A percentile compares a stretch with the other conserved stretches of the same genome.
These are phyloP conservation scores for Cryptococcus wingfieldii DNA, from an alignment of 1,284 basidiomycete species.

Conservation along the genomic window DNA sequence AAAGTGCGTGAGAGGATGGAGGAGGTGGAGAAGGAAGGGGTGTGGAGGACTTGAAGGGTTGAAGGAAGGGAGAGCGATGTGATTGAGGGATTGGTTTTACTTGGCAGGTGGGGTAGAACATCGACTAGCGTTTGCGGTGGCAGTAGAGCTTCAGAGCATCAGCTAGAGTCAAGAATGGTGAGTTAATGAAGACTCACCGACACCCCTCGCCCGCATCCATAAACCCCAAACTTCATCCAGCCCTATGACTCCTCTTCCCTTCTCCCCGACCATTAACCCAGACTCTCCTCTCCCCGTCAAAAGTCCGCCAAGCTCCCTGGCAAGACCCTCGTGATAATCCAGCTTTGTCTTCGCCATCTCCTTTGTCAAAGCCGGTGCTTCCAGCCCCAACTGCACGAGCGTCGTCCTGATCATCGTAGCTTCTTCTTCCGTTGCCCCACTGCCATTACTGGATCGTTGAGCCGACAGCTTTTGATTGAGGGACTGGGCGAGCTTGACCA, in stretches of 20 bases:
- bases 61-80: conserved; percentile 63
- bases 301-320: conserved; percentile 73
- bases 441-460: conserved; percentile 33
- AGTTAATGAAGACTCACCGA: conserved; percentile 59
- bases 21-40: conserved; percentile 64
- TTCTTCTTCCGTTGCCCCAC: conserved; percentile 59
- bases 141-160: conserved; percentile 61
- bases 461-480: conserved; percentile 77
- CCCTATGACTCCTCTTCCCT: not conserved
- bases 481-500: conserved; percentile 81
- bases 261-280: not conserved
- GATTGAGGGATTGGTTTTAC: conserved; percentile 66
- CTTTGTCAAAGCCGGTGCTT: conserved; percentile 68
- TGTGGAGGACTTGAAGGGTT: conserved; percentile 77
- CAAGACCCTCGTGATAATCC: conserved; percentile 74
- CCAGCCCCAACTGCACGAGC: conserved; percentile 78
- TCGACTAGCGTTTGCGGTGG: conserved; percentile 78
- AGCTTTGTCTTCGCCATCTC: conserved; percentile 85
- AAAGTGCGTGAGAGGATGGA: conserved; percentile 65
- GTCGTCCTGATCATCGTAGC: conserved; percentile 82
- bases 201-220: conserved; percentile 93
- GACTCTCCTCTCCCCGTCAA: conserved; percentile 50
- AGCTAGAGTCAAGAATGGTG: not conserved
- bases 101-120: conserved; percentile 64
- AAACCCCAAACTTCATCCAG: conserved; percentile 70